Evolutionary conservation across 345 rosid species (phyloP), one percentile per base, ranked within the genome.

Genomic region (Abelmoschus esculentus): DNA sequence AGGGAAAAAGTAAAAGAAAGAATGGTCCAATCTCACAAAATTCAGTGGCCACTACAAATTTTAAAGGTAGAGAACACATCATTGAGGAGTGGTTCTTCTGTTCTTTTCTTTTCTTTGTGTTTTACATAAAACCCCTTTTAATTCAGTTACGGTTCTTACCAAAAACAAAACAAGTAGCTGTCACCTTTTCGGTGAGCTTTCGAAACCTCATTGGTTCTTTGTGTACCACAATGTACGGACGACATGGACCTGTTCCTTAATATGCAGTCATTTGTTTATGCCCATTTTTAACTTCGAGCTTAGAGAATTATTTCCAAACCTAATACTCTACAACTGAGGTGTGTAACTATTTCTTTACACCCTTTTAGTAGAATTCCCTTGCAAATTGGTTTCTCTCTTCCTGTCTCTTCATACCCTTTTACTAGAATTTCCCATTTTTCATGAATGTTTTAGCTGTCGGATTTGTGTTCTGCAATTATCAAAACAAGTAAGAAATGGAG

Each of bases 201-300:
- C 85, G 62, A 5, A 9, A 13, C 53, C 75, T 69, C 5, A 82
- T 82, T 82, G 85, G 84, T 52, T 31, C 11, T 0, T 0, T 1
- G 1, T 2, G 72, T 69, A 78, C 80, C 47, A 3, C 10, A 3
- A 15, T 73, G 79, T 84, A 82, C 83, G 81, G 81, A 78, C 60
- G 73, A 82, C 22, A 38, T 22, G 50, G 79, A 78, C 67, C 1
- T 70, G 12, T 72, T 61, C n/a, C 58, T 40, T 32, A 4, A n/a
- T 7, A 17, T 53, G 11, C 4, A 22, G 26, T 22, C 26, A 40
- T 22, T 58, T n/a, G 5, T 28, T 19, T 42, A 2, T 36, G 40
- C 17, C 17, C 57, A 66, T 28, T 46, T 61, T 66, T 14, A 44
- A 6, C 55, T 26, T 13, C 2, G 32, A 29, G 32, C 32, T 29